Percentiles rank a stretch among this genome's conserved stretches.
Conservation (phyloP, 257 asterid species). For the Solanum medicagineum region DNA sequence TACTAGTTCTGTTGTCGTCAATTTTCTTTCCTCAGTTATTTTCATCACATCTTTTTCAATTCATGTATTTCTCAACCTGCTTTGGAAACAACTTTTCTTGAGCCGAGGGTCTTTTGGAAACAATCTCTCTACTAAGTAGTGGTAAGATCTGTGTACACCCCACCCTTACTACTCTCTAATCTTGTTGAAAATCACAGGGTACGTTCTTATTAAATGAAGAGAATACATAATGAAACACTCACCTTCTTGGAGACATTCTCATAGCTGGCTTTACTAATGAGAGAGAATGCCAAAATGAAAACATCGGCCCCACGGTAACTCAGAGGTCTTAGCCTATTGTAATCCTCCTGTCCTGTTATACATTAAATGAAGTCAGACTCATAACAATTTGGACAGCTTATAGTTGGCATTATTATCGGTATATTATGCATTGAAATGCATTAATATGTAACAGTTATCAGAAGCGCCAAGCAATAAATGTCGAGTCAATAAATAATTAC, state of each 20-base stretch:
- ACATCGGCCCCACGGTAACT: constrained; percentile 29
- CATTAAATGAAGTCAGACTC: background rate
- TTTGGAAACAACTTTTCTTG: too few relatives aligned
- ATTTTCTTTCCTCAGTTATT: too few relatives aligned
- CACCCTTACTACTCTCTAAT: too few relatives aligned
- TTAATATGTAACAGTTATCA: background rate
- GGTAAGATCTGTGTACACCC: too few relatives aligned
- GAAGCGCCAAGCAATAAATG: background rate
- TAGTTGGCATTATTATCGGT: background rate
- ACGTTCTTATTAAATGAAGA: background rate
- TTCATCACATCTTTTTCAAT: too few relatives aligned
- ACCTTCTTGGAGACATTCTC: constrained; percentile 25
- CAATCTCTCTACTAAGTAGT: too few relatives aligned
- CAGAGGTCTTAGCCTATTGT: constrained; percentile 22
- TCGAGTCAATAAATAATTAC: constrained; percentile 1
- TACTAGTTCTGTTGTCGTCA: too few relatives aligned
- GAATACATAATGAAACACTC: background rate
- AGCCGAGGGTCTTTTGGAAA: too few relatives aligned
- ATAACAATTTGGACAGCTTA: background rate
- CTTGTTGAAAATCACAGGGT: too few relatives aligned
- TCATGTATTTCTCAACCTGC: too few relatives aligned
- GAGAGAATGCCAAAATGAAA: constrained; percentile 25
- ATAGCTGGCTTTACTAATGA: constrained; percentile 26
- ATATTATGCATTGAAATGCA: background rate
- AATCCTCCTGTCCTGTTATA: constrained; percentile 23